Conservation (phyloP, 345 rosid genomes). For the Anacardium occidentale region DNA sequence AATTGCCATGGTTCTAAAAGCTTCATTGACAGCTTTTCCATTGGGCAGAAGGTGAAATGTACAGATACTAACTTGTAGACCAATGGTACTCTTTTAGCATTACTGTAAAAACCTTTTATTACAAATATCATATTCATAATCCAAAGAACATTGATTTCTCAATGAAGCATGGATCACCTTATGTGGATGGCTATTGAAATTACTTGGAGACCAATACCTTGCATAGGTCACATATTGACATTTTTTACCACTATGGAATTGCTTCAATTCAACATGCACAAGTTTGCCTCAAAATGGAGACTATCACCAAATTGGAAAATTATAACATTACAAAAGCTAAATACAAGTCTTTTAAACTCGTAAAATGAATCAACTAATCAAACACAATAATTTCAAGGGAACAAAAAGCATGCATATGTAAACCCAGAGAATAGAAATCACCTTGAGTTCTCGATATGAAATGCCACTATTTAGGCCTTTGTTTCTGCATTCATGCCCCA, state of each 20-base stretch:
- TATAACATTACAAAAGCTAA: too few relatives aligned
- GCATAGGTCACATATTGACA: not conserved
- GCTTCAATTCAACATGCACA: not conserved
- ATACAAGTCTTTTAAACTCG: not conserved
- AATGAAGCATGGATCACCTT: too few relatives aligned
- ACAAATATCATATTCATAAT: too few relatives aligned
- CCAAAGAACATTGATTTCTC: too few relatives aligned
- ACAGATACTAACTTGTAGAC: not conserved
- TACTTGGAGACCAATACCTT: too few relatives aligned
- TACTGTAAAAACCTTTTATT: too few relatives aligned
- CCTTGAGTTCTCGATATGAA: constrained; percentile 82
- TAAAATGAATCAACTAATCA: not conserved
- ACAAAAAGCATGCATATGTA: not conserved
- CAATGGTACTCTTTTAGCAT: not conserved
- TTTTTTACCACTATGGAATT: not conserved
- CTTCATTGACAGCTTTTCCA: not conserved
- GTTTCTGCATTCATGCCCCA: constrained; percentile 26
- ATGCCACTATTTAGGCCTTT: constrained; percentile 28
- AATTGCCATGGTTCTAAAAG: not conserved
- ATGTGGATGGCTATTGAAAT: too few relatives aligned
- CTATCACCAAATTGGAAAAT: not conserved
- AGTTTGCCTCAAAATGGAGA: not conserved
- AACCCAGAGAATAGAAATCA: constrained; percentile 26
- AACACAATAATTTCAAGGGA: not conserved
- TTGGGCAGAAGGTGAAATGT: not conserved